phyloP scores from a whole-genome alignment of 805 yeast genomes.

The Teunomyces pallodes region DNA sequence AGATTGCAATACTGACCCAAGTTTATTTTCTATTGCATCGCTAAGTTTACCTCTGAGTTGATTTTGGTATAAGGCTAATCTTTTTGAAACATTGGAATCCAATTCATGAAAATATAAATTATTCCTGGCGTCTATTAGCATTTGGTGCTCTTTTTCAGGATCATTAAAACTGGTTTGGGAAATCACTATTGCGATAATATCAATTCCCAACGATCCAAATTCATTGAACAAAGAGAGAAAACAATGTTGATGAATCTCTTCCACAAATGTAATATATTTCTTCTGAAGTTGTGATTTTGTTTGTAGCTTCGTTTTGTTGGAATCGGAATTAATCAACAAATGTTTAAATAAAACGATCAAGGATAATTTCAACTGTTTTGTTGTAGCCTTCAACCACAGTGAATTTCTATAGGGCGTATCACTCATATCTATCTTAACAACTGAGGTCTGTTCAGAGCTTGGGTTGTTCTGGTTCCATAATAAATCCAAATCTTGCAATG shows the following conservation, averaged over 20 bases:
- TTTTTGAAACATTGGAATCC: not conserved
- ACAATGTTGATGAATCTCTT: constrained; percentile 21
- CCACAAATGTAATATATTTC: constrained; percentile 22
- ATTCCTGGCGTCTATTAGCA: not conserved
- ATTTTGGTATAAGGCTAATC: constrained; percentile 10
- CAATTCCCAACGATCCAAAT: constrained; percentile 28
- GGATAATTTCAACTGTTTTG: constrained; percentile 36
- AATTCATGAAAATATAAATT: not conserved
- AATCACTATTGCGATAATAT: constrained; percentile 23
- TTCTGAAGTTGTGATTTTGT: constrained; percentile 21
- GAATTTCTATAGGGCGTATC: constrained; percentile 12
- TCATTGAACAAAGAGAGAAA: constrained; percentile 32
- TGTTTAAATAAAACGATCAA: constrained; percentile 30
- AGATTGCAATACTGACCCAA: constrained; percentile 23
- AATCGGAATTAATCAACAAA: constrained; percentile 19
- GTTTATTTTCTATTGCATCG: constrained; percentile 25
- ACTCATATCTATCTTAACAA: constrained; percentile 4
- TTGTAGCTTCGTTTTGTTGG: constrained; percentile 18
- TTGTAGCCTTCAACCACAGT: constrained; percentile 39
- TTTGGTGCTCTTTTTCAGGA: constrained; percentile 6
- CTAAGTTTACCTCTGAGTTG: constrained; percentile 20
- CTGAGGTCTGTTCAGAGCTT: not conserved
- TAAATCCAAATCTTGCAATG: not conserved
- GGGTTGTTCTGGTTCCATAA: not conserved
- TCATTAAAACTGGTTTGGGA: constrained; percentile 8